Evolutionary conservation across 140 eudicot species (phyloP).

Genomic region (Flaveria floridana): DNA sequence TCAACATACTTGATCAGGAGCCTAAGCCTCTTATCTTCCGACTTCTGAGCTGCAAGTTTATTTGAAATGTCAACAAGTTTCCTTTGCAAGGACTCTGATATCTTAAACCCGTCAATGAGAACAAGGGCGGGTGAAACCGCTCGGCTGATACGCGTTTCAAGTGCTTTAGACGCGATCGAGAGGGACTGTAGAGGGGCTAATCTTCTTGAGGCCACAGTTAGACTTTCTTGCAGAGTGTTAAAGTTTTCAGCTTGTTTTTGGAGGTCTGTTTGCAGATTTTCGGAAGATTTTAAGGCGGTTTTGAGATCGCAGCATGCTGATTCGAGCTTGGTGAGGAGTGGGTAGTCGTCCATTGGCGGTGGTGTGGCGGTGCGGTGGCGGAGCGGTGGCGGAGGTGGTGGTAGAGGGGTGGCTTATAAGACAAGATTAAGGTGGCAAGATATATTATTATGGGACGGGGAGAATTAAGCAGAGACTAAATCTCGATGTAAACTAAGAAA

Average conservation of each 20-base stretch:
- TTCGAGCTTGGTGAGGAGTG: slow-evolving; percentile 46
- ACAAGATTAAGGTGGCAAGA: slow-evolving; percentile 39
- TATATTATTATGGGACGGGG: slow-evolving; percentile 28
- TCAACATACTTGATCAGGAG: slow-evolving; percentile 57
- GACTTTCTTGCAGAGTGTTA: slow-evolving; percentile 40
- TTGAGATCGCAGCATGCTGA: slow-evolving; percentile 56
- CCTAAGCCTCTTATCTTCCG: slow-evolving; percentile 39
- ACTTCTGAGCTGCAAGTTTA: slow-evolving; percentile 38
- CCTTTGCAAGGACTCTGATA: slow-evolving; percentile 54
- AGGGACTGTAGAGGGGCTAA: slow-evolving; percentile 70
- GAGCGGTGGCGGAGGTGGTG: slow-evolving; percentile 5
- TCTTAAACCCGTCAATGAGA: slow-evolving; percentile 65
- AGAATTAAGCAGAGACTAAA: slow-evolving; percentile 31
- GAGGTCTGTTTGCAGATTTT: slow-evolving; percentile 38
- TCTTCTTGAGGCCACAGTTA: slow-evolving; percentile 52
- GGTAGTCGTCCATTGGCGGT: slow-evolving; percentile 46
- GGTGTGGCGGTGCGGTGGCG: background rate
- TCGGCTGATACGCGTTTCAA: slow-evolving; percentile 70
- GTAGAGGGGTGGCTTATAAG: slow-evolving; percentile 32
- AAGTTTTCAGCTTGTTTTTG: slow-evolving; percentile 46
- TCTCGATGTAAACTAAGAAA: slow-evolving; percentile 59
- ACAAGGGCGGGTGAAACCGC: slow-evolving; percentile 72
- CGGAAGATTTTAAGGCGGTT: slow-evolving; percentile 44
- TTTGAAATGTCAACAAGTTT: slow-evolving; percentile 53
- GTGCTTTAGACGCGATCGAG: slow-evolving; percentile 69